A percentile compares a stretch with the other conserved stretches of the same genome.
These are phyloP conservation scores for Irpex sp. DNA, from an alignment of 1,284 basidiomycete species.

Conservation along the genomic window DNA sequence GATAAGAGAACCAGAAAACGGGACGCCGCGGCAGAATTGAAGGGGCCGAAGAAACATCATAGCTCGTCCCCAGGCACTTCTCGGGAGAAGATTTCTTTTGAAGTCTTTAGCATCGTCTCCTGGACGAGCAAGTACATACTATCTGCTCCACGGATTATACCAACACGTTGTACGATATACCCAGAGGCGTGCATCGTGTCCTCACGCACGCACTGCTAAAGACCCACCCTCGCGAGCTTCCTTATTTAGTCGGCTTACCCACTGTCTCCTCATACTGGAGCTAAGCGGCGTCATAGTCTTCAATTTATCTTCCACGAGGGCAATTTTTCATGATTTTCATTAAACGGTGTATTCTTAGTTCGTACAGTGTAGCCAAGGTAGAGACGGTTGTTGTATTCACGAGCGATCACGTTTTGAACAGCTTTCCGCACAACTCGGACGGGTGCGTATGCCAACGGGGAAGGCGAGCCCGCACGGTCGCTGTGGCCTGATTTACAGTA, in stretches of 20 bases:
- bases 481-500: not conserved
- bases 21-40: not conserved
- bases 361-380: not conserved
- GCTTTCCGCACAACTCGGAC: not conserved
- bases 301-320: not conserved
- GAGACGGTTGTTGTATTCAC: not conserved
- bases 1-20: conserved; percentile 17
- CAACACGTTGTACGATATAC: not conserved
- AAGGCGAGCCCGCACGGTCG: not conserved
- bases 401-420: not conserved
- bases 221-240: not conserved
- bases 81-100: too few relatives aligned
- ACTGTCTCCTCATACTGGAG: not conserved
- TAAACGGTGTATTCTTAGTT: not conserved
- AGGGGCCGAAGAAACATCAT: not conserved
- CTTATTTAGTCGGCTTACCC: not conserved
- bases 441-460: not conserved
- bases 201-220: not conserved
- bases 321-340: not conserved
- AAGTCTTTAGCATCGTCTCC: too few relatives aligned
- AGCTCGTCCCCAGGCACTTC: not conserved
- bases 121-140: not conserved
- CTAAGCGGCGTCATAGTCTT: not conserved
- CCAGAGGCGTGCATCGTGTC: not conserved
- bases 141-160: not conserved